These are phyloP conservation scores for Zelopaecilomyces penicillatus DNA, from an alignment of 2,329 filamentous ascomycete genomes.

Conservation along the genomic window DNA sequence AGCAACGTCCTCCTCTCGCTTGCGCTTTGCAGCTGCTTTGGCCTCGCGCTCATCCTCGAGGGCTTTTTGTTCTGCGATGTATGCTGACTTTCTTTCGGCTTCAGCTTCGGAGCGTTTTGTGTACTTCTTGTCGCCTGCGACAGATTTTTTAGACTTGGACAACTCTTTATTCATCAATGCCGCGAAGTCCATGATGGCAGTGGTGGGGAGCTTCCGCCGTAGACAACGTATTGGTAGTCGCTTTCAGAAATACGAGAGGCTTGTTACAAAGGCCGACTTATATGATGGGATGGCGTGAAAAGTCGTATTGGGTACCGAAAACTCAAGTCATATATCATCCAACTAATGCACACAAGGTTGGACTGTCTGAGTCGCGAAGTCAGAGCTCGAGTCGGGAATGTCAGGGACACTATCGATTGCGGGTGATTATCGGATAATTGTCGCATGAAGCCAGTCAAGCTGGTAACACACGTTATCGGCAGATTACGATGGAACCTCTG, in stretches of 20 bases:
- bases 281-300: no score
- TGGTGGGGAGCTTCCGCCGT: not conserved
- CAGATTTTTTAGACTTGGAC: conserved; percentile 60
- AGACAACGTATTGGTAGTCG: no score
- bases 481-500: no score
- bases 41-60: conserved; percentile 64
- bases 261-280: no score
- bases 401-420: conserved; percentile 17
- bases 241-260: no score
- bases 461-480: no score
- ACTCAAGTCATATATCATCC: no score
- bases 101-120: conserved; percentile 79
- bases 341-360: no score
- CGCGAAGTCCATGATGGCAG: conserved; percentile 78
- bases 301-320: no score
- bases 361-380: no score
- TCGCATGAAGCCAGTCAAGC: no score
- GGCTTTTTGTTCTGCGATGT: conserved; percentile 70
- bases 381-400: not conserved
- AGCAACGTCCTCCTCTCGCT: conserved; percentile 77
- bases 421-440: conserved; percentile 19
- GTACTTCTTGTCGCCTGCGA: conserved; percentile 59
- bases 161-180: conserved; percentile 90
- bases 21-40: conserved; percentile 69
- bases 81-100: conserved; percentile 69